Conservation (phyloP, 768 basidiomycete species). For the Collybia sordida region DNA sequence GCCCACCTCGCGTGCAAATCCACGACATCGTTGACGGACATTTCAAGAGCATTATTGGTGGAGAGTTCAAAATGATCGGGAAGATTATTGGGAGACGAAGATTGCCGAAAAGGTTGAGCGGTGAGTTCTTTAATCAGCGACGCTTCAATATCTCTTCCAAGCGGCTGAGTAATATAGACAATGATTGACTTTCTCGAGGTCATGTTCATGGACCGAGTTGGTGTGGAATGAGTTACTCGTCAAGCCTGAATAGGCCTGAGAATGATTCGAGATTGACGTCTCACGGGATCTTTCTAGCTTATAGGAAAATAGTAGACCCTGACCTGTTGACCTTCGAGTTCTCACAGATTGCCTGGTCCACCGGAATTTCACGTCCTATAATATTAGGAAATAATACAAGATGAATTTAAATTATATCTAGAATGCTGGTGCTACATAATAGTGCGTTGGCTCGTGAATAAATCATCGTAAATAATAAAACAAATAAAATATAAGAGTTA, state of each 20-base stretch:
- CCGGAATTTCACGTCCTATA: no score
- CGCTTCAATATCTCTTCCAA: slow-evolving; percentile 2
- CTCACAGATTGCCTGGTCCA: no score
- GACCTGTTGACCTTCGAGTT: no score
- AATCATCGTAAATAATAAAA: no score
- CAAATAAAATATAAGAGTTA: no score
- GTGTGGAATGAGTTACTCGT: neutral
- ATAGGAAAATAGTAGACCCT: no score
- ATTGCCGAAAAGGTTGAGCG: slow-evolving; percentile 3
- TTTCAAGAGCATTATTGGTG: slow-evolving; percentile 2
- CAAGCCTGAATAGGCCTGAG: slow-evolving; percentile 6
- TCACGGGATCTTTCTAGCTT: neutral
- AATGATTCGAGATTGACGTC: neutral
- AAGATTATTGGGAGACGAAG: neutral
- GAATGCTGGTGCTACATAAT: no score
- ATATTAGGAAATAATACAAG: no score
- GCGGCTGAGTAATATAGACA: slow-evolving; percentile 11
- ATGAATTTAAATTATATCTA: no score
- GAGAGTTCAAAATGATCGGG: slow-evolving; percentile 7
- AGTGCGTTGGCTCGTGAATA: no score
- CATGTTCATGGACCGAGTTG: neutral
- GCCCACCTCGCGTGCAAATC: neutral
- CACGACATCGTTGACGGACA: slow-evolving; percentile 6
- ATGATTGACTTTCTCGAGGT: slow-evolving; percentile 7
- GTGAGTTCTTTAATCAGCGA: slow-evolving; percentile 8